Evolutionary conservation across 148 eudicot genomes (phyloP).

Genomic region (Amaranthus palmeri): DNA sequence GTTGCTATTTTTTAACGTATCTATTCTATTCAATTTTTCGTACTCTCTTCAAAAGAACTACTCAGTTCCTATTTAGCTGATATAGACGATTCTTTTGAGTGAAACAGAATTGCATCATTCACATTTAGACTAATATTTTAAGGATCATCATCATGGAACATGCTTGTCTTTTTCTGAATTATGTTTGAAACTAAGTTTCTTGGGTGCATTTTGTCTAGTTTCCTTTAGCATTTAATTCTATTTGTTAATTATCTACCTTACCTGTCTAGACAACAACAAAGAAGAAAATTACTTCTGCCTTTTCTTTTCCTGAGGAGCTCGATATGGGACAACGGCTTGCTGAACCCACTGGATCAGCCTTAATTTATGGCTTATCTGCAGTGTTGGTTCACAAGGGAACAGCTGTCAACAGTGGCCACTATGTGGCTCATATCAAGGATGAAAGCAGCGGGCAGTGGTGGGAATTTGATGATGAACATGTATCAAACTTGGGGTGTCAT

Average conservation of each 20-base stretch:
- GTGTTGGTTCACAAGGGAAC: slow-evolving; percentile 93
- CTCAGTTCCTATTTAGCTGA: not conserved
- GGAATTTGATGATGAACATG: slow-evolving; percentile 97
- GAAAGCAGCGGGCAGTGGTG: slow-evolving; percentile 82
- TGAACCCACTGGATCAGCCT: slow-evolving; percentile 43
- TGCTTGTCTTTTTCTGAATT: not conserved
- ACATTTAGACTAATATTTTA: not conserved
- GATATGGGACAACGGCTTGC: slow-evolving; percentile 74
- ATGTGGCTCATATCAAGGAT: slow-evolving; percentile 87
- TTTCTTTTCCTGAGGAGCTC: slow-evolving; percentile 76
- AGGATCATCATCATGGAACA: not conserved
- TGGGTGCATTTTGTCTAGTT: slow-evolving; percentile 1
- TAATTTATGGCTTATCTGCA: slow-evolving; percentile 82
- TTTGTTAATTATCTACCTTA: slow-evolving; percentile 7
- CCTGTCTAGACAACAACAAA: slow-evolving; percentile 67
- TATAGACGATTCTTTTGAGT: not conserved
- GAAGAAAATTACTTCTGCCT: slow-evolving; percentile 89
- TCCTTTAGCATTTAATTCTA: not conserved
- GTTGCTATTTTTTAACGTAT: not conserved
- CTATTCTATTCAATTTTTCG: not conserved
- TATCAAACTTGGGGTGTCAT: slow-evolving; percentile 69
- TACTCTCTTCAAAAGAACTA: not conserved
- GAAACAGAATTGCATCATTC: not conserved
- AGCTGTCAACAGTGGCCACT: slow-evolving; percentile 96
- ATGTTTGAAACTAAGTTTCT: not conserved